Percentiles rank a stretch among this genome's conserved stretches.
phyloP scores from a whole-genome alignment of 495 filamentous ascomycete genomes.

The Penicillium chermesinum region DNA sequence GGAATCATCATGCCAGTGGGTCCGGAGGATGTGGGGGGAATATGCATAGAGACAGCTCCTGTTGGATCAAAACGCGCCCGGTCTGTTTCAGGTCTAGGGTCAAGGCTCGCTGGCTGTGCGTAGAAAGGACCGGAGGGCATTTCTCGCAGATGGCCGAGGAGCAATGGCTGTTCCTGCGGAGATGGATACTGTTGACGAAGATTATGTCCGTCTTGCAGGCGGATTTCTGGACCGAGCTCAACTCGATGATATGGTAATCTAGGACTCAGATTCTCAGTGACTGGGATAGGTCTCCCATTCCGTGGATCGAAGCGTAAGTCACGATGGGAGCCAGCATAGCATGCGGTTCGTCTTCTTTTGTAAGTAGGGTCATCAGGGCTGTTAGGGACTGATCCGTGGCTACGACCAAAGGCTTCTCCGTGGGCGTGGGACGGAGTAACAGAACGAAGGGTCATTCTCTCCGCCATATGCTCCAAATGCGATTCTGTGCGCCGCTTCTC shows the following conservation, averaged over 20 bases:
- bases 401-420: conserved; percentile 12
- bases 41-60: conserved; percentile 7
- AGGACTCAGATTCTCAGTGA: conserved; percentile 11
- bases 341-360: conserved; percentile 33
- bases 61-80: conserved; percentile 14
- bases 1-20: conserved; percentile 11
- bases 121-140: conserved; percentile 8
- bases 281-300: conserved; percentile 14
- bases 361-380: conserved; percentile 17
- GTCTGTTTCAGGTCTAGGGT: conserved; percentile 14
- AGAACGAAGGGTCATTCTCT: conserved; percentile 36
- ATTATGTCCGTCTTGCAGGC: conserved; percentile 15
- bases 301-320: conserved; percentile 10
- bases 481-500: conserved; percentile 26
- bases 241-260: conserved; percentile 17
- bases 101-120: conserved; percentile 7
- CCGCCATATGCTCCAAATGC: conserved; percentile 28
- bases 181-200: conserved; percentile 21
- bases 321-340: conserved; percentile 13
- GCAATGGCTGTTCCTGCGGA: conserved; percentile 13
- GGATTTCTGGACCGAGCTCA: conserved; percentile 16
- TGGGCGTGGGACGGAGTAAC: conserved; percentile 28
- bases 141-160: conserved; percentile 14
- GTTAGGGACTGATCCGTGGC: conserved; percentile 6
- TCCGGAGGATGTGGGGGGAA: conserved; percentile 7